Percentiles rank a stretch among this genome's conserved stretches.
phyloP scores from a whole-genome alignment of 202 grass and related monocot species.

The Bolboschoenoplectus hybrid region DNA sequence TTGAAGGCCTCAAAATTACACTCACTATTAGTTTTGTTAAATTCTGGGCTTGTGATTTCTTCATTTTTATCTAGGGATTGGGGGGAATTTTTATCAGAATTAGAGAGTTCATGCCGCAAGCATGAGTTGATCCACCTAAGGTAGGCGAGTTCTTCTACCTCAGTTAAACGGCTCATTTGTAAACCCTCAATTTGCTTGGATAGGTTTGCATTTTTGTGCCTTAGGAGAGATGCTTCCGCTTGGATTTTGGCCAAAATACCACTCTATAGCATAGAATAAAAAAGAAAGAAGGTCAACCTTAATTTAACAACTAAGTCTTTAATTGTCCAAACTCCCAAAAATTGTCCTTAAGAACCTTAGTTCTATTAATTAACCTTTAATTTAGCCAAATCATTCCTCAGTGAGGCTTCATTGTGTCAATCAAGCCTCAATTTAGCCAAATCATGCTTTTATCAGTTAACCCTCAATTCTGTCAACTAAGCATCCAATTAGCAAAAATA shows the following conservation, averaged over 20 bases:
- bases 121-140: slow-evolving; percentile 99
- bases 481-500: neutral
- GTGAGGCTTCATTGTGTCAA: neutral
- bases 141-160: slow-evolving; percentile 99
- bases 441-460: neutral
- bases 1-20: slow-evolving; percentile 56
- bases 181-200: slow-evolving; percentile 97
- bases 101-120: slow-evolving; percentile 86
- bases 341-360: neutral
- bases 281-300: slow-evolving; percentile 7
- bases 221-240: slow-evolving; percentile 82
- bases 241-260: slow-evolving; percentile 92
- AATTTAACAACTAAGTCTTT: neutral
- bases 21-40: slow-evolving; percentile 61
- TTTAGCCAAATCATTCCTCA: slow-evolving; percentile 14
- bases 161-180: slow-evolving; percentile 87
- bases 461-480: slow-evolving; percentile 13
- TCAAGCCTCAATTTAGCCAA: neutral
- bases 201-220: slow-evolving; percentile 85
- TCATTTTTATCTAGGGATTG: slow-evolving; percentile 46
- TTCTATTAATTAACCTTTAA: neutral
- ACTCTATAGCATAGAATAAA: slow-evolving; percentile 52
- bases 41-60: slow-evolving; percentile 49
- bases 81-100: slow-evolving; percentile 70
- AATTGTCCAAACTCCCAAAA: slow-evolving; percentile 1